Conservation (phyloP, 108 stramenopile species). For the Pinguiococcus pyrenoidosus region DNA sequence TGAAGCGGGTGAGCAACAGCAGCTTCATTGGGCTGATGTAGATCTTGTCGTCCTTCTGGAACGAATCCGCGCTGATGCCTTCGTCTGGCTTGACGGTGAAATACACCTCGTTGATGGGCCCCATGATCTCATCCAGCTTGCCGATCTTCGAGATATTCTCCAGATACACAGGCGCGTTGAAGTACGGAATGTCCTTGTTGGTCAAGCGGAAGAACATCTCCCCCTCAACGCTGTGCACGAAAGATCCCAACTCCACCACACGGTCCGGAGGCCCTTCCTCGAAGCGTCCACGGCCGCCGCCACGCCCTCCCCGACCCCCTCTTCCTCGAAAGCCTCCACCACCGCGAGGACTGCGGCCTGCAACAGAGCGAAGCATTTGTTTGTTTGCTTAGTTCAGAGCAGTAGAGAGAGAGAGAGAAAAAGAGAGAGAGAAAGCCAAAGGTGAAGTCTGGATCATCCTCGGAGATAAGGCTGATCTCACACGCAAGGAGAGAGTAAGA, state of each 20-base stretch:
- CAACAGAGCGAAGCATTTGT: too few species aligned
- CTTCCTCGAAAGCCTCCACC: slow-evolving; percentile 15
- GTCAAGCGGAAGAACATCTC: slow-evolving; percentile 48
- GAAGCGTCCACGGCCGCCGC: slow-evolving; percentile 18
- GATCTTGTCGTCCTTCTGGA: slow-evolving; percentile 32
- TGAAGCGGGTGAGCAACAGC: slow-evolving; percentile 76
- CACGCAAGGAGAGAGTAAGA: too few species aligned
- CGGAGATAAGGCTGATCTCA: too few species aligned
- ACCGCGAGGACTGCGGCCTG: too few species aligned
- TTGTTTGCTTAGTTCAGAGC: too few species aligned
- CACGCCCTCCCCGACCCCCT: slow-evolving; percentile 26
- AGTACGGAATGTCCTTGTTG: slow-evolving; percentile 80
- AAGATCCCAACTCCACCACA: slow-evolving; percentile 35
- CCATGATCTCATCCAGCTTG: slow-evolving; percentile 94
- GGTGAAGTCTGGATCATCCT: too few species aligned
- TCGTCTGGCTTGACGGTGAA: slow-evolving; percentile 93
- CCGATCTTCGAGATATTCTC: slow-evolving; percentile 94
- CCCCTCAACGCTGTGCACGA: slow-evolving; percentile 37
- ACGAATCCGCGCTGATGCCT: slow-evolving; percentile 67
- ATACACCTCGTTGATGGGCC: slow-evolving; percentile 74
- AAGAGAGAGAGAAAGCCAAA: too few species aligned
- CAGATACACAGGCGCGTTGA: slow-evolving; percentile 94
- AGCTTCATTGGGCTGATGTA: slow-evolving; percentile 84
- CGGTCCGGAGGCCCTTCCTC: slow-evolving; percentile 45
- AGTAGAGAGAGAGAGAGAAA: too few species aligned